Evolutionary conservation across 139 green algal genomes (phyloP).

Genomic region (Zygnema circumcarinatum): DNA sequence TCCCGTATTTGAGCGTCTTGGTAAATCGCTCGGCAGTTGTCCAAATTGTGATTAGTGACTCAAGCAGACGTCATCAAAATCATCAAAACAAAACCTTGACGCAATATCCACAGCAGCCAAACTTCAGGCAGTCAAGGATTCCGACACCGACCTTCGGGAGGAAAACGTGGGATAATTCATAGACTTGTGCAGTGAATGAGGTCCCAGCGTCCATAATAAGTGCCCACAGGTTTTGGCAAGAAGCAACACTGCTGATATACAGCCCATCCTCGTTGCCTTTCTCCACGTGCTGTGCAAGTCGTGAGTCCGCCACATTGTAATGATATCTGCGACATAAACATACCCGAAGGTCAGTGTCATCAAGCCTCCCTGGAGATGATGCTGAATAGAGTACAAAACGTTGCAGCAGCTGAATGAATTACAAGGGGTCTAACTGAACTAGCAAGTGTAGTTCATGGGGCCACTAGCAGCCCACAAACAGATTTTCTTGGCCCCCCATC

Average conservation of each 20-base stretch:
- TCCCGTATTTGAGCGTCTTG: too few relatives aligned
- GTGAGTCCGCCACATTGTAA: constrained; percentile 97
- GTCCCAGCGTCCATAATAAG: constrained; percentile 97
- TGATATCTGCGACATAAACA: constrained; percentile 83
- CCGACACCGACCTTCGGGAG: constrained; percentile 97
- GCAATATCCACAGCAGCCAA: too few relatives aligned
- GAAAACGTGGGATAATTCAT: constrained; percentile 77
- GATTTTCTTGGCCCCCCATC: too few relatives aligned
- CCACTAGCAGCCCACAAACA: too few relatives aligned
- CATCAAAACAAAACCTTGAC: constrained; percentile 2
- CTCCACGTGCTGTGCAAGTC: constrained; percentile 93
- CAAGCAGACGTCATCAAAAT: not conserved
- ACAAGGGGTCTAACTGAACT: not conserved
- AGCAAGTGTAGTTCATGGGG: too few relatives aligned
- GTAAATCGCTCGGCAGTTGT: too few relatives aligned
- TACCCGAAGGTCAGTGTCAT: not conserved
- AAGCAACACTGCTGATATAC: constrained; percentile 94
- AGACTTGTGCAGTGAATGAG: constrained; percentile 85
- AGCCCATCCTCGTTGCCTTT: constrained; percentile 98
- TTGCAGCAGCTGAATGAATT: not conserved
- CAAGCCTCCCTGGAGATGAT: not conserved
- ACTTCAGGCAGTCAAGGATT: too few relatives aligned
- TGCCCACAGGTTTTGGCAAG: constrained; percentile 95
- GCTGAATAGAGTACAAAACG: not conserved
- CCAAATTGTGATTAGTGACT: not conserved